Base-by-base conservation (phyloP, 495 filamentous ascomycete genomes). In the Paragyromitra xinjiangensis region DNA sequence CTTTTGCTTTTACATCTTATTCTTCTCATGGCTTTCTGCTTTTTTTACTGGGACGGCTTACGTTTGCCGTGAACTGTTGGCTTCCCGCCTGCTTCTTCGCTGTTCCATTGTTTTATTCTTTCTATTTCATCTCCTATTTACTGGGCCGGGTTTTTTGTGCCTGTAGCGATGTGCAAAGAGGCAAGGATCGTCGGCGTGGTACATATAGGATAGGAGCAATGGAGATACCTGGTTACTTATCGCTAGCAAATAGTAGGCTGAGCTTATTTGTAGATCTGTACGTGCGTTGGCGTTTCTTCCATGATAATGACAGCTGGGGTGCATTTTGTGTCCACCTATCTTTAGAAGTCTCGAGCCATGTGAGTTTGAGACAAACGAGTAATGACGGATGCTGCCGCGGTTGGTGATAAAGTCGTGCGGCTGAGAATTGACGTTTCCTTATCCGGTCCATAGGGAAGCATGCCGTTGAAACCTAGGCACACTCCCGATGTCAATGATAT, bases 161-260 rank as follows among this genome's bases (percentile, higher is more conserved):
- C 24, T 39, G 58, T 62, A 56, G 67, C 59, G 59, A 76, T 76
- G 71, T 71, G 73, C 66, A 71, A 55, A 53, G 51, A 69, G 71
- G 56, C 45, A 26, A 6, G 59, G 48, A 64, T 73, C 39, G 69
- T 73, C 40, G 58, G 70, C 16, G 58, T 64, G 67, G 59, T 71
- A 64, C 73, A 71, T 71, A 71, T 62, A 58, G 48, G 58, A 62
- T 39, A 70, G 44, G 56, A 24, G 68, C 59, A 71, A 76, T 76
- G 69, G 66, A 69, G 73, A 71, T 76, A 76, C 48, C 45, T 70
- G 22, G 67, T 71, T 76, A 64, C 73, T 76, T 76, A 71, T 76
- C 73, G 62, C 58, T 48, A 70, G 73, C 73, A 64, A 75, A 75
- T 76, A 62, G 66, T 53, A 58, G 73, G 42, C 61, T 61, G 51